Conservation (phyloP, 202 grass and related monocot species). For the Digitaria exilis region DNA sequence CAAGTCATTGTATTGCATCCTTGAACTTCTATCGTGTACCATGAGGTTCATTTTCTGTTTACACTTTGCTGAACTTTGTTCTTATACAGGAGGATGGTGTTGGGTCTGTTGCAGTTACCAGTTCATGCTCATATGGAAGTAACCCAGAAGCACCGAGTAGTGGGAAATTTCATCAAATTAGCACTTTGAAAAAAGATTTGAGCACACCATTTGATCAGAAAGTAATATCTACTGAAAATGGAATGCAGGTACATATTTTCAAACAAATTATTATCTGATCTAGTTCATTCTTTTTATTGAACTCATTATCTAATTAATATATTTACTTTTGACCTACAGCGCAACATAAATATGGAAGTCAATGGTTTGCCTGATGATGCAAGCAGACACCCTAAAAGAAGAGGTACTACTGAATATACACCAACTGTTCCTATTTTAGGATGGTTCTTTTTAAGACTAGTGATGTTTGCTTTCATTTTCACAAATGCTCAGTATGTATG, state of each 20-base stretch:
- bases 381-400: slow-evolving; percentile 20
- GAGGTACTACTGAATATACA: slow-evolving; percentile 30
- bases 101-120: slow-evolving; percentile 2
- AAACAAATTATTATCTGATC: not conserved
- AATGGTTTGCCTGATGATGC: slow-evolving; percentile 9
- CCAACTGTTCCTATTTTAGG: not conserved
- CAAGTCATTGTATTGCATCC: not conserved
- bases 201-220: slow-evolving; percentile 35
- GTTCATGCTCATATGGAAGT: slow-evolving; percentile 18
- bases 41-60: not conserved
- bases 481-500: not conserved
- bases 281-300: not conserved
- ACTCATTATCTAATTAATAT: slow-evolving; percentile 13
- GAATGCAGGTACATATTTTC: slow-evolving; percentile 4
- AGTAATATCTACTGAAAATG: slow-evolving; percentile 18
- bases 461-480: not conserved
- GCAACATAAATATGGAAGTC: not conserved
- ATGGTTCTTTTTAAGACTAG: not conserved
- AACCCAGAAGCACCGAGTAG: slow-evolving; percentile 26
- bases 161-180: slow-evolving; percentile 12
- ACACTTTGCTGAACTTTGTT: not conserved
- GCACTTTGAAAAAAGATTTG: slow-evolving; percentile 11
- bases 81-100: slow-evolving; percentile 37
- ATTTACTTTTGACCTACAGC: slow-evolving; percentile 22
- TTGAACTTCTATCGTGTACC: slow-evolving; percentile 2